phyloP scores from a whole-genome alignment of 768 basidiomycete genomes.

The Chalciporus pseudorubinellus region DNA sequence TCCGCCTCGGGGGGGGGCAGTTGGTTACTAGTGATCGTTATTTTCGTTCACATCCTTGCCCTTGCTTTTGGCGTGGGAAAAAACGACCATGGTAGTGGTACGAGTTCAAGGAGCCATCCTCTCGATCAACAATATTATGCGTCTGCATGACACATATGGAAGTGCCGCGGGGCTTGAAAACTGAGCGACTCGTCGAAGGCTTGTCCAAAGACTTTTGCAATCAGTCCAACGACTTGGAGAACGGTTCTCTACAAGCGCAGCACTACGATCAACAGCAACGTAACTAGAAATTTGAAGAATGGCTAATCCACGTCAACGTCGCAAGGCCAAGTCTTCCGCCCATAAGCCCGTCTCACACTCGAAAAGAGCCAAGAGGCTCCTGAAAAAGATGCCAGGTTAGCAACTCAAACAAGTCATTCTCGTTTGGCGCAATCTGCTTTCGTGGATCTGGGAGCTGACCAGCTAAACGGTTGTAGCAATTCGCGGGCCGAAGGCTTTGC shows the following conservation, averaged over 20 bases:
- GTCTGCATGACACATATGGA: not conserved
- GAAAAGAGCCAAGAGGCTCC: conserved; percentile 66
- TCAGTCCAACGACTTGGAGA: not conserved
- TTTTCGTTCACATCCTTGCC: too few species aligned
- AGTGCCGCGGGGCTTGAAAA: conserved; percentile 1
- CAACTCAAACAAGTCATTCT: not conserved
- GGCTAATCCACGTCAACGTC: conserved; percentile 93
- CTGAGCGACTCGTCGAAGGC: too few species aligned
- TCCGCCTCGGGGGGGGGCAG: too few species aligned
- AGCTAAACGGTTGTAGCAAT: conserved; percentile 49
- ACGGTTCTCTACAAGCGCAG: not conserved
- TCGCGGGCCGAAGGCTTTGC: conserved; percentile 75
- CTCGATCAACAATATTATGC: too few species aligned
- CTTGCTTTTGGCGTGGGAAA: too few species aligned
- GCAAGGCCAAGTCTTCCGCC: conserved; percentile 78
- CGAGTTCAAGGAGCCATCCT: too few species aligned
- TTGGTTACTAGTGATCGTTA: too few species aligned
- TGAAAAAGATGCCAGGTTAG: conserved; percentile 78
- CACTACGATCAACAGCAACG: conserved; percentile 4
- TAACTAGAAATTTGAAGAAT: conserved; percentile 40
- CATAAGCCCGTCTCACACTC: conserved; percentile 74
- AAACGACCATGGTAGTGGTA: too few species aligned
- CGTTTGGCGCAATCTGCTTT: not conserved
- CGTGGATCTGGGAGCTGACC: conserved; percentile 7
- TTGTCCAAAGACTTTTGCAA: too few species aligned